Conservation (phyloP, 306 rosid genomes). For the Medicago ruthenica region DNA sequence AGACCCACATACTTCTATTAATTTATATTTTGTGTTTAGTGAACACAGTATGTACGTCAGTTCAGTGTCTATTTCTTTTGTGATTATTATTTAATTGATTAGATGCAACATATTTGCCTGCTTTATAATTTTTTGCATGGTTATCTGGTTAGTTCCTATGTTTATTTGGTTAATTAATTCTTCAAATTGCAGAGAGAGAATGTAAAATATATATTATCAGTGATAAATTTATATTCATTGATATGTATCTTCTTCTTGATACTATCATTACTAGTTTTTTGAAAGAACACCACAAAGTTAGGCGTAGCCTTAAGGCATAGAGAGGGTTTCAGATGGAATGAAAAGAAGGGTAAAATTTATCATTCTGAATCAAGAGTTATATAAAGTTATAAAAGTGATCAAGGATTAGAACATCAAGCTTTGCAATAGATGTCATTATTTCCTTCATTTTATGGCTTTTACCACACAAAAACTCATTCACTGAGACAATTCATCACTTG, state of each 20-base stretch:
- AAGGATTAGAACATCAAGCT: conserved; percentile 3
- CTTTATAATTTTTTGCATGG: not conserved
- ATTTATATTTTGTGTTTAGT: not conserved
- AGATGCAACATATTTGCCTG: not conserved
- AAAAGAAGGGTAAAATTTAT: conserved; percentile 3
- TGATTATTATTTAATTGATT: not conserved
- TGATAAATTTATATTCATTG: not conserved
- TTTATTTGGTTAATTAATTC: conserved; percentile 32
- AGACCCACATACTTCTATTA: not conserved
- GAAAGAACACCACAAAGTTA: conserved; percentile 24
- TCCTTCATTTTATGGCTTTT: conserved; percentile 19
- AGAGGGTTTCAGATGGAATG: not conserved
- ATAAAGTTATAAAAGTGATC: not conserved
- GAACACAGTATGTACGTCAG: not conserved
- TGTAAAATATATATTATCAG: conserved; percentile 71
- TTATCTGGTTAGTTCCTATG: conserved; percentile 10
- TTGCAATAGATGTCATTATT: not conserved
- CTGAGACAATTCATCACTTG: conserved; percentile 31
- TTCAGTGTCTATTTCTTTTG: too few species aligned
- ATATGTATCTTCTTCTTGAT: not conserved
- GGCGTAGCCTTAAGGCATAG: not conserved
- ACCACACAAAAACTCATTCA: not conserved
- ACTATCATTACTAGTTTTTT: too few species aligned
- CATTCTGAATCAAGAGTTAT: conserved; percentile 1
- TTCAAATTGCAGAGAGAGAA: conserved; percentile 42